Percentiles rank a stretch among this genome's conserved stretches.
Conservation (phyloP, 1,284 basidiomycete genomes). For the Puccinia hordei region DNA sequence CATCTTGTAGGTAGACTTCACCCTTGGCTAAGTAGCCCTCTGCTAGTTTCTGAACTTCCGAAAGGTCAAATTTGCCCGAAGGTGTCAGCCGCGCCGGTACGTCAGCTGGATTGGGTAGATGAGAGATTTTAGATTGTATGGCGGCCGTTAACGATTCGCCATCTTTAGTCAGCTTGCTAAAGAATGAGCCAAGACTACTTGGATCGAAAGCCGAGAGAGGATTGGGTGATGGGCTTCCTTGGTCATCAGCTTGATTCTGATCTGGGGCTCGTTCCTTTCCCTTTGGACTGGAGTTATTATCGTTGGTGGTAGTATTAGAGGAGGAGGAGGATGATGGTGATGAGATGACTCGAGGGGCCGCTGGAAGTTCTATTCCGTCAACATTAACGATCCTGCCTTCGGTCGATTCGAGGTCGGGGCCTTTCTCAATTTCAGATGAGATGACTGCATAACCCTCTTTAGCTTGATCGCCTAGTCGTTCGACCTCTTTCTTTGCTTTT, state of each 20-base stretch:
- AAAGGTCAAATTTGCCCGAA: conserved; percentile 20
- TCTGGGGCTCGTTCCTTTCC: conserved; percentile 22
- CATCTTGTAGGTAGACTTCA: conserved; percentile 39
- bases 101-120: conserved; percentile 17
- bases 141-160: conserved; percentile 11
- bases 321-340: background rate
- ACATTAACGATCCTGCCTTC: conserved; percentile 29
- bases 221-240: background rate
- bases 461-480: conserved; percentile 32
- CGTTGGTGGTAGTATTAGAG: background rate
- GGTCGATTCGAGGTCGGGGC: background rate
- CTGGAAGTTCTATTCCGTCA: conserved; percentile 20
- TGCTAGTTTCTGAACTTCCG: conserved; percentile 41
- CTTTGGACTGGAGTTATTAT: conserved; percentile 7
- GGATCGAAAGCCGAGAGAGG: background rate
- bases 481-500: conserved; percentile 44
- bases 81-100: background rate
- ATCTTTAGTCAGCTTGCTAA: conserved; percentile 29
- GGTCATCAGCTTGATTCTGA: conserved; percentile 3
- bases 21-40: conserved; percentile 34
- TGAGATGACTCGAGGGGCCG: background rate
- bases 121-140: conserved; percentile 17
- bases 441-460: conserved; percentile 31
- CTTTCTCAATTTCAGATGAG: conserved; percentile 29
- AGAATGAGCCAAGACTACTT: conserved; percentile 7